Conservation (phyloP, 148 eudicot genomes). For the Camellia japonica region DNA sequence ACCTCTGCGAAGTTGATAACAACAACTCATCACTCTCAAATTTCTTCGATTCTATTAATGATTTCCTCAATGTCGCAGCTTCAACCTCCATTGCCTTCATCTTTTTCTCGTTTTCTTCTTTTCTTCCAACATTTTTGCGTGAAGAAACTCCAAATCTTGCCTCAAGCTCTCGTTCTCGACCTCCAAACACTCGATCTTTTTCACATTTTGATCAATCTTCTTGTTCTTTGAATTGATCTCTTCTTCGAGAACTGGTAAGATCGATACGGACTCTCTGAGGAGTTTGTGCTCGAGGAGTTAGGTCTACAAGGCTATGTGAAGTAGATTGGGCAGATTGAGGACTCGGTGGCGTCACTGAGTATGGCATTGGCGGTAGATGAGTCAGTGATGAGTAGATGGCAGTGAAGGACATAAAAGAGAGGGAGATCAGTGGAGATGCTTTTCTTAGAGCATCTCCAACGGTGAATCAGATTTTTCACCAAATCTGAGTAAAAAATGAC, state of each 20-base stretch:
- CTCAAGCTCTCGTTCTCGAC: conserved; percentile 48
- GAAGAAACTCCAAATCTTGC: conserved; percentile 47
- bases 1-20: conserved; percentile 38
- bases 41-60: conserved; percentile 12
- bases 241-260: conserved; percentile 60
- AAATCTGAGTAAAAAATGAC: too few species aligned
- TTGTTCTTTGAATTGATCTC: conserved; percentile 45
- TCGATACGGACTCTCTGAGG: conserved; percentile 54
- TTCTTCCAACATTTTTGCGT: conserved; percentile 32
- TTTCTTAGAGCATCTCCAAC: too few species aligned
- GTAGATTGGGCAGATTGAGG: too few species aligned
- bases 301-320: conserved; percentile 26
- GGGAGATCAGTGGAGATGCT: too few species aligned
- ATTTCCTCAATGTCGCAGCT: conserved; percentile 31
- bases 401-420: too few species aligned
- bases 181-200: conserved; percentile 42
- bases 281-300: conserved; percentile 71
- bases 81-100: conserved; percentile 26
- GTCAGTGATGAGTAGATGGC: too few species aligned
- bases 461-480: too few species aligned
- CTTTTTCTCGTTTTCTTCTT: conserved; percentile 37
- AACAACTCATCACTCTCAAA: conserved; percentile 26
- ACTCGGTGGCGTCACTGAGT: too few species aligned
- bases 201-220: conserved; percentile 24
- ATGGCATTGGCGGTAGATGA: too few species aligned